A percentile compares a stretch with the other conserved stretches of the same genome.
Evolutionary conservation across 108 stramenopile species (phyloP).

Genomic region (Nitzschia inconspicua): DNA sequence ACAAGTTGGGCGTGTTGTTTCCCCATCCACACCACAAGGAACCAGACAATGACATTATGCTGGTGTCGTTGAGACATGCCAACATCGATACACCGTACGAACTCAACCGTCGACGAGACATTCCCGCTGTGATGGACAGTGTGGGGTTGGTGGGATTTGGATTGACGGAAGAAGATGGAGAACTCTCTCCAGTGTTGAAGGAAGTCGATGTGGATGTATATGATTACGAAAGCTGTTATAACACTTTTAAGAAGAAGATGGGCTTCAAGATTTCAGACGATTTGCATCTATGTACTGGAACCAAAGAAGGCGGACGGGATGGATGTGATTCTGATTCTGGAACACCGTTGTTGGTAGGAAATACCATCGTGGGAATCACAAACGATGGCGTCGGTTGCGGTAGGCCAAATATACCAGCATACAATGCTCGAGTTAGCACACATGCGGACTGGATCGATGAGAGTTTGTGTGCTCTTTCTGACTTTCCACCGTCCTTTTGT

Average conservation of each 20-base stretch:
- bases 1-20: too few relatives aligned
- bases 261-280: too few relatives aligned
- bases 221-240: background rate
- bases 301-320: conserved; percentile 27
- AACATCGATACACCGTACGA: background rate
- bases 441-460: background rate
- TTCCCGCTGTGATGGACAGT: background rate
- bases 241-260: background rate
- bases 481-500: background rate
- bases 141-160: background rate
- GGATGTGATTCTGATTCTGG: conserved; percentile 36
- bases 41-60: background rate
- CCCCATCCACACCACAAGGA: background rate
- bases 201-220: background rate
- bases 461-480: background rate
- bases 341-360: conserved; percentile 19
- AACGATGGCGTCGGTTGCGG: conserved; percentile 1
- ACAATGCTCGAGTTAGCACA: background rate
- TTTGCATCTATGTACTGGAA: conserved; percentile 29
- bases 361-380: background rate
- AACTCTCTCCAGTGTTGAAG: background rate
- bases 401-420: background rate
- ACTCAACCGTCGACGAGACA: background rate
- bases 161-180: background rate
- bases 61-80: background rate